Evolutionary conservation across 2,329 filamentous ascomycete genomes (phyloP).

Genomic region (Orbilia oligospora): DNA sequence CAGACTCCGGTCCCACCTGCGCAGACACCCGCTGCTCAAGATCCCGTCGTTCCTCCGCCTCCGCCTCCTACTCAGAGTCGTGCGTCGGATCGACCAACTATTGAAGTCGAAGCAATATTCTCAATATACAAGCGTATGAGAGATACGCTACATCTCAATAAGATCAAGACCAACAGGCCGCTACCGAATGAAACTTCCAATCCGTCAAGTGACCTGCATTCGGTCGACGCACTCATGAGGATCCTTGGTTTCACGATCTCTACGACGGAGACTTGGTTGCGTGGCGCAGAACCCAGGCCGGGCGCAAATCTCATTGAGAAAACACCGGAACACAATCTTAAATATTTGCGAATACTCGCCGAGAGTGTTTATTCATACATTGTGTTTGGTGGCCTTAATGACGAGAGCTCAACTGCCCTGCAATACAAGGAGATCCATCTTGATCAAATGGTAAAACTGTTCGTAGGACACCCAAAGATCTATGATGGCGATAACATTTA

Average conservation of each 20-base stretch:
- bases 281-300: constrained; percentile 81
- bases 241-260: constrained; percentile 87
- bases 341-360: constrained; percentile 86
- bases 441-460: constrained; percentile 81
- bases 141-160: constrained; percentile 67
- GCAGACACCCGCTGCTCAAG: neutral
- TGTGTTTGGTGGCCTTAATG: constrained; percentile 79
- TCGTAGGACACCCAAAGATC: constrained; percentile 72
- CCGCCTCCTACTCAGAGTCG: constrained; percentile 60
- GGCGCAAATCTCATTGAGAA: constrained; percentile 84
- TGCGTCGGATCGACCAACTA: constrained; percentile 61
- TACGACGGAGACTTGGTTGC: constrained; percentile 90
- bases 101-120: constrained; percentile 71
- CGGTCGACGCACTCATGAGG: constrained; percentile 74
- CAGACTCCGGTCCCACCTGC: neutral
- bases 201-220: constrained; percentile 59
- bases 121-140: constrained; percentile 75
- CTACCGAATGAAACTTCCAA: constrained; percentile 37
- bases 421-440: constrained; percentile 79
- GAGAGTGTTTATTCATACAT: constrained; percentile 91
- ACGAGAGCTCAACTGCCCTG: constrained; percentile 74
- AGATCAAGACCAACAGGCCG: constrained; percentile 65
- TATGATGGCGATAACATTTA: constrained; percentile 68
- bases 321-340: constrained; percentile 85
- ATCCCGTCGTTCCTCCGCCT: constrained; percentile 66